These are phyloP conservation scores for Arachnomyces sp. DNA, from an alignment of 2,329 filamentous ascomycete species.

Conservation along the genomic window DNA sequence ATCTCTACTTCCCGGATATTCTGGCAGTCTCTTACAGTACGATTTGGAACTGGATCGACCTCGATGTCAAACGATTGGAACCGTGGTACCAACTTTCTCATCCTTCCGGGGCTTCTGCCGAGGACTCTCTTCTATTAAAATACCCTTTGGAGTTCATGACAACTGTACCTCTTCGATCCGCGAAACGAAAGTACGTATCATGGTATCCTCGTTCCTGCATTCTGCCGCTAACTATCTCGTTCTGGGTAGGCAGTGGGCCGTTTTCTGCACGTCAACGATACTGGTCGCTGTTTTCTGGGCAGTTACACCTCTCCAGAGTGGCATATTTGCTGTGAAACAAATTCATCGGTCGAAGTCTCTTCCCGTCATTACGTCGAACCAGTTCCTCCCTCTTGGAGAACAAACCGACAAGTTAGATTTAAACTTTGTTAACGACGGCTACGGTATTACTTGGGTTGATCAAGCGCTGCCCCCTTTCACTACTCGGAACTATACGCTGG, in stretches of 20 bases:
- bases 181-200: slow-evolving; percentile 19
- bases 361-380: slow-evolving; percentile 16
- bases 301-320: slow-evolving; percentile 48
- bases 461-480: slow-evolving; percentile 8
- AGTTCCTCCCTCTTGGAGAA: slow-evolving; percentile 18
- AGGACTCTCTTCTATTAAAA: slow-evolving; percentile 44
- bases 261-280: slow-evolving; percentile 41
- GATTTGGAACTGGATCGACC: slow-evolving; percentile 53
- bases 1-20: slow-evolving; percentile 47
- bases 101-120: slow-evolving; percentile 33
- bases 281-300: slow-evolving; percentile 49
- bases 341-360: slow-evolving; percentile 16
- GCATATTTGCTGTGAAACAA: slow-evolving; percentile 41
- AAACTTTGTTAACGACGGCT: slow-evolving; percentile 38
- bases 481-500: slow-evolving; percentile 6
- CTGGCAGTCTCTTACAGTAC: slow-evolving; percentile 50
- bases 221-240: slow-evolving; percentile 6
- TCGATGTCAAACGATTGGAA: slow-evolving; percentile 52
- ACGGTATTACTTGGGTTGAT: slow-evolving; percentile 32
- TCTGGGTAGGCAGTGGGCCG: slow-evolving; percentile 45
- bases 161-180: slow-evolving; percentile 35
- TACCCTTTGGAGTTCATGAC: slow-evolving; percentile 48
- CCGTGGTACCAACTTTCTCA: slow-evolving; percentile 54
- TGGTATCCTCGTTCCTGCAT: slow-evolving; percentile 5
- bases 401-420: slow-evolving; percentile 27